Base-by-base conservation (phyloP, 352 stramenopile genomes). In the Phytopythium sindhum region DNA sequence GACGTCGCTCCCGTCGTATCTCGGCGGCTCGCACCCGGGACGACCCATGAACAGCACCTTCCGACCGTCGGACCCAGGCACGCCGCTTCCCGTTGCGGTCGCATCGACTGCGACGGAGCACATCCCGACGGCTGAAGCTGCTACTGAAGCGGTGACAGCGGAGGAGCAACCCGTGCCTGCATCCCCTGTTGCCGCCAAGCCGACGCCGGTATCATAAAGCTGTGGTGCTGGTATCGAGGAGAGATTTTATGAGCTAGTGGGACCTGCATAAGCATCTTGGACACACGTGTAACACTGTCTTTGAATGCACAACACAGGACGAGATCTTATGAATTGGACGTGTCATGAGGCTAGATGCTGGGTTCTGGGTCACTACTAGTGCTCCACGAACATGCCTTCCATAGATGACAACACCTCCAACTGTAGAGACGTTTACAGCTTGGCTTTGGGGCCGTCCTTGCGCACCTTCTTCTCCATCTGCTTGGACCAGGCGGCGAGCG, bases 401-500 rank as follows among this genome's bases (percentile, higher is more conserved):
- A n/a, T 39, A 39, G 33, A 39, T 10, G 10, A 39, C 7, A 10
- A 10, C 39, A 24, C 23, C 37, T 50, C 26, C 31, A 14, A 23
- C 19, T 26, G 19, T 12, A 45, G 42, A 28, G 5, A 12, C 21
- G 21, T 19, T 77, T 77, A 90, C 57, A 87, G 51, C 60, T 83
- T 86, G 65, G 74, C 56, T 64, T 81, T 84, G 10, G 74, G 81
- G 47, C 77, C 69, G 24, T 44, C 57, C 24, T 50, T 70, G 64
- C 80, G 72, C 48, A 74, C 75, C 72, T 93, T 86, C 72, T 89
- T 79, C 64, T 87, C 80, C 84, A 91, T 84, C 26, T 73, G 64
- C 70, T 93, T 89, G 52, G 86, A 96, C 83, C 89, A 91, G 26
- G 56, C 50, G 33, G 79, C 79, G 33, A 97, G 78, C 57, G 77